Conservation (phyloP, 768 basidiomycete species). For the Boletus reticuloceps region DNA sequence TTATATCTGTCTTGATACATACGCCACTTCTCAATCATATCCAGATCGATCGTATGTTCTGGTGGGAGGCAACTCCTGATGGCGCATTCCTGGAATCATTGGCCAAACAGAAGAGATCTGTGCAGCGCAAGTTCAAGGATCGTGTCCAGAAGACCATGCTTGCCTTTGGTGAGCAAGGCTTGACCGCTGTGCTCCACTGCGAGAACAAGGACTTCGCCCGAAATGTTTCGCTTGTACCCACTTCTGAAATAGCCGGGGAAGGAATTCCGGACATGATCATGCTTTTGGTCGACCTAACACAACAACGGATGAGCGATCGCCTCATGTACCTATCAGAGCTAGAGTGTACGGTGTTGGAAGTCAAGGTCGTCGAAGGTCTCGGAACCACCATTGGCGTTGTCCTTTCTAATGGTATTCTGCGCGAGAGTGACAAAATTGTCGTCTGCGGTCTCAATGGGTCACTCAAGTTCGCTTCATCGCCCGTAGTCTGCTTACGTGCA, state of each 20-base stretch:
- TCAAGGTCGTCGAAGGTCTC: constrained; percentile 97
- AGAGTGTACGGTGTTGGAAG: constrained; percentile 97
- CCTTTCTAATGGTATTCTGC: constrained; percentile 88
- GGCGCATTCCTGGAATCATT: too few relatives aligned
- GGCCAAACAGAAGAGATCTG: too few relatives aligned
- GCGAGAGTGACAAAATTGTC: constrained; percentile 91
- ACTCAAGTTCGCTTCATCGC: constrained; percentile 68
- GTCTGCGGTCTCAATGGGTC: constrained; percentile 94
- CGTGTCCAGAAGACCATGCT: too few relatives aligned
- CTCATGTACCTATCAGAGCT: constrained; percentile 98
- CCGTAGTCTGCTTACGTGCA: constrained; percentile 90
- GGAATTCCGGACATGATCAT: constrained; percentile 99
- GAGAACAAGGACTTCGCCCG: too few relatives aligned
- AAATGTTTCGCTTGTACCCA: too few relatives aligned
- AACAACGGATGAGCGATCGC: constrained; percentile 95
- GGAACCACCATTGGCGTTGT: constrained; percentile 98
- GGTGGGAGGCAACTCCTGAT: too few relatives aligned
- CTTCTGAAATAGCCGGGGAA: constrained; percentile 94
- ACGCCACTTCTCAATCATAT: too few relatives aligned
- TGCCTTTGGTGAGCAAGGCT: too few relatives aligned
- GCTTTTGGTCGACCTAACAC: constrained; percentile 95
- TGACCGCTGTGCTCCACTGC: too few relatives aligned
- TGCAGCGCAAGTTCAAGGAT: too few relatives aligned
- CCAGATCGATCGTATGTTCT: too few relatives aligned
- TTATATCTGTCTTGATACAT: too few relatives aligned